phyloP scores from a whole-genome alignment of 23 red algal species.

The Gracilaria vermiculophylla region DNA sequence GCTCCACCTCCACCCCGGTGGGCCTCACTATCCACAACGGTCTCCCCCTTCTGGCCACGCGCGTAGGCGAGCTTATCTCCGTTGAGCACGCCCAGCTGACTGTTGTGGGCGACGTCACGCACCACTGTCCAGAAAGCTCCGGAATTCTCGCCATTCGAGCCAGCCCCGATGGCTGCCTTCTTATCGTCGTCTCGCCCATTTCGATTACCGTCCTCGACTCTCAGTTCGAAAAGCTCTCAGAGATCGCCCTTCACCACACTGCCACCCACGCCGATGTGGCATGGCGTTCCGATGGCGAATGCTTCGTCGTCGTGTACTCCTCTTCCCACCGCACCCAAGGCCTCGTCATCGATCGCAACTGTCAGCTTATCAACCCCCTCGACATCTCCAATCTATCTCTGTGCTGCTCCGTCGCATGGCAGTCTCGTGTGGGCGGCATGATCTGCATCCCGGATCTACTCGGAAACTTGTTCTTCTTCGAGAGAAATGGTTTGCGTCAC shows the following conservation, averaged over 20 bases:
- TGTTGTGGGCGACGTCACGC: slow-evolving; percentile 28
- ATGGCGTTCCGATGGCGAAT: slow-evolving; percentile 52
- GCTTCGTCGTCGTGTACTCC: slow-evolving; percentile 14
- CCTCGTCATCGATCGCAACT: slow-evolving; percentile 16
- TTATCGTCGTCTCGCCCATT: slow-evolving; percentile 48
- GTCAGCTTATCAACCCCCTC: neutral
- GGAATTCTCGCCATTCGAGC: slow-evolving; percentile 17
- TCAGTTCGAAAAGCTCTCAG: neutral
- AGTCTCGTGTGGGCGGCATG: slow-evolving; percentile 64
- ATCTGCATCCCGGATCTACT: slow-evolving; percentile 13
- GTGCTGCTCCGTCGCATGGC: slow-evolving; percentile 41
- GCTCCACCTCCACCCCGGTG: neutral
- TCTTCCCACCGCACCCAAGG: neutral
- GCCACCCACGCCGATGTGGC: slow-evolving; percentile 24
- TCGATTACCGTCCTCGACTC: slow-evolving; percentile 33
- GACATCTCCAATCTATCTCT: neutral
- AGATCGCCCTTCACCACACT: neutral
- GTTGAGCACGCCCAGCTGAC: neutral
- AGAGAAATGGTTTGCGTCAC: slow-evolving; percentile 79
- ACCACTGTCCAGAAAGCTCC: neutral
- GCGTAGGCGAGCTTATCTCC: slow-evolving; percentile 1
- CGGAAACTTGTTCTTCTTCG: slow-evolving; percentile 53
- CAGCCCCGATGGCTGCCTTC: slow-evolving; percentile 19
- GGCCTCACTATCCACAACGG: slow-evolving; percentile 1
- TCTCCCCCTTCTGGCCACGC: neutral